Evolutionary conservation across 495 filamentous ascomycete species (phyloP), one percentile per base, ranked within the genome.

Genomic region (Neurospora sp.): DNA sequence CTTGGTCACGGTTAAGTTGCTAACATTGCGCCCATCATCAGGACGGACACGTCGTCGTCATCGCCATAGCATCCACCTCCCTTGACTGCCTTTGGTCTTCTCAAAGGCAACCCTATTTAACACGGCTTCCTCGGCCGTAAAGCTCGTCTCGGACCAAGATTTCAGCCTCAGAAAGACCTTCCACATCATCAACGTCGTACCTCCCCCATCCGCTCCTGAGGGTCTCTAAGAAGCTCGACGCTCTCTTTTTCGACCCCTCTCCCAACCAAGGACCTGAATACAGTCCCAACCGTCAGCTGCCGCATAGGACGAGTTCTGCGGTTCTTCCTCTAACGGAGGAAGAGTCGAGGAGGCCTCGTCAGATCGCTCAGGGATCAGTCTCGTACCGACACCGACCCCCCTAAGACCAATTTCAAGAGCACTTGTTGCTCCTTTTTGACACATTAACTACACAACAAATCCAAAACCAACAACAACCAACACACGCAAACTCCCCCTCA

Each of bases 281-380:
- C 79, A 84, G 73, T 86, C 83, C 85, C 86, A 85, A 83, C 81
- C 82, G 87, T 89, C 92, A 95, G 92, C 94, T 96, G 94, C 94
- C 94, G 94, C 94, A 98, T 98, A 98, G 92, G 92, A 94, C 89
- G 90, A 87, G 89, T 91, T 90, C 88, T 90, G 87, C 89, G 91
- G 90, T 94, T 95, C 94, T 98, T 96, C 94, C 93, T 94, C 94
- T 96, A 85, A 84, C 82, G 76, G 93, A 91, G 93, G 93, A 92
- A 94, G 93, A 92, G 91, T 95, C 92, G 90, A 90, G 90, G 89
- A 91, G 91, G 88, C 90, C 90, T 90, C 88, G 91, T 89, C 90
- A 91, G 90, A 89, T 91, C 89, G 88, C 88, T 86, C 85, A 90
- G 85, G 92, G 91, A 89, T 91, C 90, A 87, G 92, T 83, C 81